Evolutionary conservation across 108 stramenopile species (phyloP), one percentile per base, ranked within the genome.

Genomic region (Pseudonitzschia pungens): DNA sequence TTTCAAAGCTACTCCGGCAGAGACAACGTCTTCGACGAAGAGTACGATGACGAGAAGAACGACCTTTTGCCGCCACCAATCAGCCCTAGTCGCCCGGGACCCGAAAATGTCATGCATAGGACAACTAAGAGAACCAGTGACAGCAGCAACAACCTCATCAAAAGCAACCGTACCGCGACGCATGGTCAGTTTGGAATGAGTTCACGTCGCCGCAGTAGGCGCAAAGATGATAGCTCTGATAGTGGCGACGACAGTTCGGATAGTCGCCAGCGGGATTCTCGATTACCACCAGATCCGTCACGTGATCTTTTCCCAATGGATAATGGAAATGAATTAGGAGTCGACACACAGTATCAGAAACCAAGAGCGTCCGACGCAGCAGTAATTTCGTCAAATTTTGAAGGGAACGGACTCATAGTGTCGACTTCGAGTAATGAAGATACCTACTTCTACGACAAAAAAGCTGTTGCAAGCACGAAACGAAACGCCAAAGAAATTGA

Each of bases 1-100:
- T 69, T 65, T 27, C 70, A 72, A 27, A 28, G 58, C 28, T 57
- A 69, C 3, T 56, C 64, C 18, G 48, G 55, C 14, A 53, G 65
- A 26, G 60, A 68, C 16, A 44, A 75, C 8, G 43, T 15, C 20
- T 40, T 27, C 22, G 55, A 28, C 18, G 45, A 21, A 9, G n/a
- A 31, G 3, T 40, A 28, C 31, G n/a, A 5, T 66, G 68, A 56
- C 8, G 40, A n/a, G 51, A 18, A 69, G 4, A 59, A 62, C 12
- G 68, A 56, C 28, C 58, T 42, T 24, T 24, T 20, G 4, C 31
- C 24, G 29, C 44, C 36, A 22, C 58, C 68, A 21, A 31, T 59
- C 24, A 14, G 22, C 15, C 26, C 4, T 14, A n/a, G 45, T 24
- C 52, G 48, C 18, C 63, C 74, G 12, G 41, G 50, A 62, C 55